phyloP scores from a whole-genome alignment of 108 stramenopile species.

The Nitzschia palea region DNA sequence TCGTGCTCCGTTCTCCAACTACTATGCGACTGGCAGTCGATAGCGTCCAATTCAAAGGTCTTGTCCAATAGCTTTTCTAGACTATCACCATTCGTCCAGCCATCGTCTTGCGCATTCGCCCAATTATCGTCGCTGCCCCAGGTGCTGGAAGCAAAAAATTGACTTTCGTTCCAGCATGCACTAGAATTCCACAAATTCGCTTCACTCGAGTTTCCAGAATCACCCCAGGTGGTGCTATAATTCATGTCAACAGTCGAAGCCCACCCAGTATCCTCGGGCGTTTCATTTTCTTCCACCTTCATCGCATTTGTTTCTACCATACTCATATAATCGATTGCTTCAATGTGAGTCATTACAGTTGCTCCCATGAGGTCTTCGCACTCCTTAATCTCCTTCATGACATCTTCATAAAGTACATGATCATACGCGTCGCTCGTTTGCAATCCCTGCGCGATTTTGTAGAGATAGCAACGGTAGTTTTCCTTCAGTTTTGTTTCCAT shows the following conservation, averaged over 20 bases:
- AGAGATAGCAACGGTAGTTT: conserved; percentile 2
- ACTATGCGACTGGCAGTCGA: conserved; percentile 7
- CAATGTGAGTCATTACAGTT: neutral
- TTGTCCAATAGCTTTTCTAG: neutral
- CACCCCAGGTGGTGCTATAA: neutral
- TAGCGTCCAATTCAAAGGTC: neutral
- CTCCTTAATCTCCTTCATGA: neutral
- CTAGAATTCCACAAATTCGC: no score
- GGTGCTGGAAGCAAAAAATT: no score
- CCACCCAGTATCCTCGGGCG: neutral
- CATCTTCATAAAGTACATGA: conserved; percentile 5
- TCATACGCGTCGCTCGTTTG: conserved; percentile 6
- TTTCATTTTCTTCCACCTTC: neutral
- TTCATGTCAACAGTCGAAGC: neutral
- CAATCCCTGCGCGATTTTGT: conserved; percentile 4
- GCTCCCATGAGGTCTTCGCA: conserved; percentile 3
- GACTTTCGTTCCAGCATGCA: neutral
- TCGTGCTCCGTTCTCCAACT: conserved; percentile 6
- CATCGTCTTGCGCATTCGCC: neutral
- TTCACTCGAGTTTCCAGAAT: neutral
- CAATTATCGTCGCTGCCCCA: neutral
- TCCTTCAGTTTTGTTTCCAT: conserved; percentile 1
- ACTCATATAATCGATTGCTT: neutral
- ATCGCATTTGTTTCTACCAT: neutral
- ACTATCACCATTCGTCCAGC: neutral